Evolutionary conservation across 169 alveolate genomes (phyloP).

Genomic region (Eimeria acervulina): DNA sequence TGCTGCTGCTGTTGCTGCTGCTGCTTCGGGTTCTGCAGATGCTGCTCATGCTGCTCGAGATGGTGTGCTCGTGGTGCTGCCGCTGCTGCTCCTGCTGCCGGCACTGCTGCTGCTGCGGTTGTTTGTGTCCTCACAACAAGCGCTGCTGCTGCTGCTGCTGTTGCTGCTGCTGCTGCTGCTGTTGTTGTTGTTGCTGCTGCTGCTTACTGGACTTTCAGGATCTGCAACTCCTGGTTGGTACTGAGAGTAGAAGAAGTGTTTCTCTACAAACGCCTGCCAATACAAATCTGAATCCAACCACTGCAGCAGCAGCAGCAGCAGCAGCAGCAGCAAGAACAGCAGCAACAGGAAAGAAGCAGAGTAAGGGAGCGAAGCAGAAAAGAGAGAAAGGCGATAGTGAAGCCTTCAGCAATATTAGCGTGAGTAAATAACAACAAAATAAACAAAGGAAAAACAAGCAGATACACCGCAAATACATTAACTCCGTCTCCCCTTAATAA

Average conservation of each 20-base stretch:
- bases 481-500: no score
- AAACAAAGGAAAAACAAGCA: not conserved
- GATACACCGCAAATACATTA: no score
- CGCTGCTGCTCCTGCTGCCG: not conserved
- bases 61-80: not conserved
- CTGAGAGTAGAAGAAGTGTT: slow-evolving; percentile 83
- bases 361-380: not conserved
- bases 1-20: no score
- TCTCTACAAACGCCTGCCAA: slow-evolving; percentile 95
- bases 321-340: not conserved
- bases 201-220: slow-evolving; percentile 75
- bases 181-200: not conserved
- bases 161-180: not conserved
- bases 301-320: slow-evolving; percentile 78
- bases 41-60: not conserved
- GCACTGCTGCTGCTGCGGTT: not conserved
- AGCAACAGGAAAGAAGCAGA: not conserved
- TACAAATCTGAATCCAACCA: slow-evolving; percentile 94
- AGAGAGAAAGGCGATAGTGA: no score
- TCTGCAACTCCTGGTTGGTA: slow-evolving; percentile 73
- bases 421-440: not conserved
- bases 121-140: not conserved
- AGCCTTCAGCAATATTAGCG: no score
- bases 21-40: no score
- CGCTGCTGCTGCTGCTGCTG: not conserved